Conservation (phyloP, 2,329 filamentous ascomycete species). For the Teratosphaeria gauchensis region DNA sequence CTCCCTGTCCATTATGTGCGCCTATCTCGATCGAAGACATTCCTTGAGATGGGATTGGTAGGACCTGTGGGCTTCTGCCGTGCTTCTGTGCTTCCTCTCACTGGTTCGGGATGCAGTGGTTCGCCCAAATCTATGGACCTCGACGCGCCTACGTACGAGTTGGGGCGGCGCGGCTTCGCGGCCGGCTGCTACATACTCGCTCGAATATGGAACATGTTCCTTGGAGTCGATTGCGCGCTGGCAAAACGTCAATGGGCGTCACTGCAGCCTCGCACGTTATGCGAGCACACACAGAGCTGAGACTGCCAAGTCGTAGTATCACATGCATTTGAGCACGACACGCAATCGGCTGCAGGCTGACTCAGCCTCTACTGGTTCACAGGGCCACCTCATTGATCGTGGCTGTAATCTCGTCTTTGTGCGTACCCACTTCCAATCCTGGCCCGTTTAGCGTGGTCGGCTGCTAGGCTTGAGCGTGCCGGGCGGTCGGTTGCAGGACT, state of each 20-base stretch:
- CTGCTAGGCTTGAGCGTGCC: not conserved
- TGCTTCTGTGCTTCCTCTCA: no score
- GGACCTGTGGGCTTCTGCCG: no score
- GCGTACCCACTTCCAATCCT: not conserved
- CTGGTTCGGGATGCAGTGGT: no score
- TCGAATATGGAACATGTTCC: no score
- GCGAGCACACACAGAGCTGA: not conserved
- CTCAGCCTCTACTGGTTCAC: not conserved
- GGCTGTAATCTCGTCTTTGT: not conserved
- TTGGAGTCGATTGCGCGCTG: no score
- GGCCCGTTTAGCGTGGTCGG: not conserved
- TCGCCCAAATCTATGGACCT: no score
- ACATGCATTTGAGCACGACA: not conserved
- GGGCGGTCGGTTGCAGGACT: not conserved
- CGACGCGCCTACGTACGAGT: no score
- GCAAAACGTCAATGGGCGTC: not conserved
- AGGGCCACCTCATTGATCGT: not conserved
- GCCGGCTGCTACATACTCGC: no score
- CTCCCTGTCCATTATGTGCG: no score
- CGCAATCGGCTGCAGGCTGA: not conserved
- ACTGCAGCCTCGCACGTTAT: not conserved
- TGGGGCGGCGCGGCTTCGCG: no score
- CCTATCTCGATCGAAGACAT: no score
- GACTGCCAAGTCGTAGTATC: not conserved
- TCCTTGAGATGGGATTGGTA: no score